These are phyloP conservation scores for Eruca vesicaria DNA, from an alignment of 441 rosid genomes.

Conservation along the genomic window DNA sequence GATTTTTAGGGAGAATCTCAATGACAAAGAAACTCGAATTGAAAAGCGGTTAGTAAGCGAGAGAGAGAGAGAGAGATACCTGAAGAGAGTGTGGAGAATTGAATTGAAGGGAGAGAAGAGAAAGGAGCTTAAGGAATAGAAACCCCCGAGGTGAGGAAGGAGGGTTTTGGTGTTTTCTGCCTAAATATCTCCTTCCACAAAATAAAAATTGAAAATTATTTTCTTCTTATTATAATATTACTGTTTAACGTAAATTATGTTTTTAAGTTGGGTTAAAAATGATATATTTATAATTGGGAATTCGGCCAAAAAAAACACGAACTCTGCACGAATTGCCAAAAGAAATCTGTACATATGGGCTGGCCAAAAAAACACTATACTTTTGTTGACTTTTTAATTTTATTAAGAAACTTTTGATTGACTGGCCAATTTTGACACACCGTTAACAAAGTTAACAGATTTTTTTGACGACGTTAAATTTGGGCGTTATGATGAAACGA, in stretches of 20 bases:
- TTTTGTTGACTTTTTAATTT: too few species aligned
- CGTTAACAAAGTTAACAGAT: too few species aligned
- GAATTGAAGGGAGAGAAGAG: background rate
- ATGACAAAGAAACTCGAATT: too few species aligned
- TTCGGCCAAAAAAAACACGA: too few species aligned
- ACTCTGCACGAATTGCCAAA: too few species aligned
- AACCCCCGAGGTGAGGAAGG: background rate
- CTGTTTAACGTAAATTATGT: background rate
- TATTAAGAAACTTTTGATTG: too few species aligned
- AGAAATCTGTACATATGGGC: too few species aligned
- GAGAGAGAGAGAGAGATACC: conserved; percentile 12
- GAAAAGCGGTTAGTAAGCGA: background rate
- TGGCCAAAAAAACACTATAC: too few species aligned
- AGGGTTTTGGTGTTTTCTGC: conserved; percentile 34
- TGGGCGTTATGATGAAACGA: too few species aligned
- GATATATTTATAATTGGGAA: background rate
- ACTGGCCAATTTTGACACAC: too few species aligned
- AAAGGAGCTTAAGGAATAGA: background rate
- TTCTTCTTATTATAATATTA: background rate
- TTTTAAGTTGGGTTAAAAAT: background rate
- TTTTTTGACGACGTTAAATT: too few species aligned
- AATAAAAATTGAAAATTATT: background rate
- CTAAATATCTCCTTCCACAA: conserved; percentile 14
- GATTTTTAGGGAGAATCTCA: background rate
- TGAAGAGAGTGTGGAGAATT: background rate